Base-by-base conservation (phyloP, 2,329 filamentous ascomycete genomes). In the Phialophora macrospora region DNA sequence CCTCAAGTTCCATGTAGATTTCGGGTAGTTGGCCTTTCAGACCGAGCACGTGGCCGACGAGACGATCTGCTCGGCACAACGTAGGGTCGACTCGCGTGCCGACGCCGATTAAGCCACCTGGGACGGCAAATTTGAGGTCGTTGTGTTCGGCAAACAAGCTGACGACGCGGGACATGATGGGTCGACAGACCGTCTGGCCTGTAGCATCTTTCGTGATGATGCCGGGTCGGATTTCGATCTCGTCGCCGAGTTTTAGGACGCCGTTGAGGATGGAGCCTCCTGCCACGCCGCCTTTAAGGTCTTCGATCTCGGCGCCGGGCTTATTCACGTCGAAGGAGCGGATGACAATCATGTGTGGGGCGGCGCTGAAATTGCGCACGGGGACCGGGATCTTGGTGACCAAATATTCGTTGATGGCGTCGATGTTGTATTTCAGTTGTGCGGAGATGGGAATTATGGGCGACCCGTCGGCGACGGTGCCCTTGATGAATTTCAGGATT, bases 251-350 rank as follows among this genome's bases (percentile, higher is more conserved):
- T 85, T 98, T 98, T 75, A 99, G 83, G 64, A 99, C 93, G 85
- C 95, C 95, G 77, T 94, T 96, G 72, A 99, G 83, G 77, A 99
- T 98, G 80, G 88, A 93, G 72, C 95, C 95, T 88, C 95, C 95
- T 73, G 95, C 95, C 78, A 99, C 95, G 87, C 95, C 95, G 77
- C 95, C 95, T 87, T 98, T 97, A 69, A 99, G 85, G 74, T 99
- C 95, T 67, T 98, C 94, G 71, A 99, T 98, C 81, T 97, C 95
- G 49, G 95, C 93, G 86, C 95, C 95, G 49, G 95, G 95, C 87
- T 99, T 99, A 88, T 99, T 99, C 76, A 99, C 96, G 77, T 99
- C 95, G 79, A 99, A 99, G 1, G 94, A 98, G 80, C 95, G 92
- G 79, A 99, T 99, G 77, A 99, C 90, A 75, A 99, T 99, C 92